These are phyloP conservation scores for Podospora pseudopauciseta DNA, from an alignment of 495 filamentous ascomycete genomes.

Conservation along the genomic window DNA sequence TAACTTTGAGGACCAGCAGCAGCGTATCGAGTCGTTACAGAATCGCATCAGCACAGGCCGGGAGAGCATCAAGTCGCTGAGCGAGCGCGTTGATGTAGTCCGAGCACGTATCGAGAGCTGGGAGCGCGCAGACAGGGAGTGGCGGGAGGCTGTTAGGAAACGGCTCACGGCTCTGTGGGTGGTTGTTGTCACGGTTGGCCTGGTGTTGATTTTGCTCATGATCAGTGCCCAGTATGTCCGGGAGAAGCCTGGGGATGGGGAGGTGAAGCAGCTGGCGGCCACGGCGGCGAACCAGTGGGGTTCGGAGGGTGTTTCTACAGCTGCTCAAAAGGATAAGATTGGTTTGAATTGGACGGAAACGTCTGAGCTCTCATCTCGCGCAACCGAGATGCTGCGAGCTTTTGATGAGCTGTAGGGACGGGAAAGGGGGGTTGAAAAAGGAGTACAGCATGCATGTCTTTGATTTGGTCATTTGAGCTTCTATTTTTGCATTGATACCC, in stretches of 20 bases:
- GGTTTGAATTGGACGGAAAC: slow-evolving; percentile 9
- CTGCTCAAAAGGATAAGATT: not conserved
- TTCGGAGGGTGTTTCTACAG: not conserved
- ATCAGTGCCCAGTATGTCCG: slow-evolving; percentile 37
- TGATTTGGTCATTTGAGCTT: not conserved
- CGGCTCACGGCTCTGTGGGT: slow-evolving; percentile 61
- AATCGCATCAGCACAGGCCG: slow-evolving; percentile 61
- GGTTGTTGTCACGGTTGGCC: slow-evolving; percentile 42
- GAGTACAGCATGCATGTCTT: slow-evolving; percentile 1
- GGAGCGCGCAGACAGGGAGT: slow-evolving; percentile 68
- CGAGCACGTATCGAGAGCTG: slow-evolving; percentile 62
- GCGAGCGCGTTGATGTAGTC: slow-evolving; percentile 62
- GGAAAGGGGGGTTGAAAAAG: not conserved
- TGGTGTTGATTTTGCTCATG: slow-evolving; percentile 45
- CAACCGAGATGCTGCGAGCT: slow-evolving; percentile 32
- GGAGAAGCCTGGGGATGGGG: not conserved
- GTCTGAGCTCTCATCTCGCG: slow-evolving; percentile 6
- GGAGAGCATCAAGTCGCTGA: slow-evolving; percentile 60
- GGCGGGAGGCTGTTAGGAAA: slow-evolving; percentile 64
- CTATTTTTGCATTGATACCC: slow-evolving; percentile 8
- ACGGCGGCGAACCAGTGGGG: slow-evolving; percentile 6
- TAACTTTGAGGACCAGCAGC: slow-evolving; percentile 66
- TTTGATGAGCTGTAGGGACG: slow-evolving; percentile 42
- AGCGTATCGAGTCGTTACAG: slow-evolving; percentile 62
- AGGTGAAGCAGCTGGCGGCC: slow-evolving; percentile 20